Evolutionary conservation across 2,329 filamentous ascomycete species (phyloP).

Genomic region (Tolypocladium endophyticum): DNA sequence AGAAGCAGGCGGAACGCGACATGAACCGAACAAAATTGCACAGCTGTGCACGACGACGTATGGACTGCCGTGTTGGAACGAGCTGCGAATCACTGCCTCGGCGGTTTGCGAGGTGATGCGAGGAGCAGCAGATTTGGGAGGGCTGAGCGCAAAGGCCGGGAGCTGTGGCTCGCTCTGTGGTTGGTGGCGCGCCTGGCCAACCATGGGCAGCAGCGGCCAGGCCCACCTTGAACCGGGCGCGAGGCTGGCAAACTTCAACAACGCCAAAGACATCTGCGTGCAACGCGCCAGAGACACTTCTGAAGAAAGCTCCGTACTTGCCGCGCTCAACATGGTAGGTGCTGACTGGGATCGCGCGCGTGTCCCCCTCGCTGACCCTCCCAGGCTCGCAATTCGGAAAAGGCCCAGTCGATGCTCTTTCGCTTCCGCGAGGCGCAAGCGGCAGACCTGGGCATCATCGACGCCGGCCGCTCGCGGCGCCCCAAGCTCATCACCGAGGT

Average conservation of each 20-base stretch:
- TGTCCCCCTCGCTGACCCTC: neutral
- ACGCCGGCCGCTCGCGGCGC: constrained; percentile 78
- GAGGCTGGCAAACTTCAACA: neutral
- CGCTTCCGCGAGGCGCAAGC: constrained; percentile 97
- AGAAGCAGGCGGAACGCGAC: neutral
- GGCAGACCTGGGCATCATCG: constrained; percentile 90
- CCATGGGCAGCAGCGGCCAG: neutral
- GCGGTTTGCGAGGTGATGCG: neutral
- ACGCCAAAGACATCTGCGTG: neutral
- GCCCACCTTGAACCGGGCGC: neutral
- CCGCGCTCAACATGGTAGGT: neutral
- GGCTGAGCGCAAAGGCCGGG: neutral
- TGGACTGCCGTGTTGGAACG: neutral
- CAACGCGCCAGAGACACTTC: neutral
- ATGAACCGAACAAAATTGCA: no score
- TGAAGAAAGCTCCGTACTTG: neutral
- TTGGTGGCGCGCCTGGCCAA: neutral
- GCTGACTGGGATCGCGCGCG: accelerated
- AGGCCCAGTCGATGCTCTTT: constrained; percentile 99
- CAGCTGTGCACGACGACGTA: neutral
- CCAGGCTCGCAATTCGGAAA: constrained; percentile 92
- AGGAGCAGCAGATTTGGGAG: neutral
- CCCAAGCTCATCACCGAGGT: constrained; percentile 87
- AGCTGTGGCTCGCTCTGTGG: neutral
- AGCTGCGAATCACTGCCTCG: neutral